Conservation (phyloP, 225 moss, liverwort and hornwort species). For the Bryum argenteum region DNA sequence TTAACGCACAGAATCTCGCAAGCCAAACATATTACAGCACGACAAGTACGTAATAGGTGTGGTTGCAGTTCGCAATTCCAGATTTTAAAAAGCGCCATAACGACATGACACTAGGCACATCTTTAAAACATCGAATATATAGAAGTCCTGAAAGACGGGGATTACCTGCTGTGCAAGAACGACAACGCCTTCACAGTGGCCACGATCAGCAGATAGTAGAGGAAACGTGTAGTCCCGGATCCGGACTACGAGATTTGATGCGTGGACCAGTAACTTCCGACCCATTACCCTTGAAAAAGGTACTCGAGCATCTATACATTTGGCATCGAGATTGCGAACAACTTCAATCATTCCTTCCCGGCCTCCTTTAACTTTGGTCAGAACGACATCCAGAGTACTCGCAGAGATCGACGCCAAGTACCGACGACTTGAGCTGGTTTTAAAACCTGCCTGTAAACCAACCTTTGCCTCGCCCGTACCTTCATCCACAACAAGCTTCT, state of each 20-base stretch:
- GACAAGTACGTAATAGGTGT: constrained; percentile 3
- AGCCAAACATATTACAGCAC: constrained; percentile 17
- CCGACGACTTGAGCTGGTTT: constrained; percentile 66
- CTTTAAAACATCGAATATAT: neutral
- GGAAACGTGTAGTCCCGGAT: constrained; percentile 85
- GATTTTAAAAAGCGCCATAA: neutral
- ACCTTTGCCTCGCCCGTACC: constrained; percentile 70
- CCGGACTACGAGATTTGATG: constrained; percentile 62
- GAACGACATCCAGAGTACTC: constrained; percentile 64
- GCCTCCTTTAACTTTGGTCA: constrained; percentile 75
- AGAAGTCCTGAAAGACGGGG: constrained; percentile 5
- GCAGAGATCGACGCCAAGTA: constrained; percentile 73
- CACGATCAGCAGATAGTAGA: constrained; percentile 66
- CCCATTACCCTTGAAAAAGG: constrained; percentile 86
- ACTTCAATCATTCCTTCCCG: constrained; percentile 75
- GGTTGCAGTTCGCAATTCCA: neutral
- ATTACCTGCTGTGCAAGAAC: constrained; percentile 81
- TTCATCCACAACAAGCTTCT: constrained; percentile 61
- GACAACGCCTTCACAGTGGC: constrained; percentile 79
- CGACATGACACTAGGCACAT: constrained; percentile 11
- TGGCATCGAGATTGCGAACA: constrained; percentile 63
- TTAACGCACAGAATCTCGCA: neutral
- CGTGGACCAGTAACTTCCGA: constrained; percentile 65
- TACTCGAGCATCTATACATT: constrained; percentile 62
- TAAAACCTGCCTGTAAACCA: constrained; percentile 78